Conservation (phyloP, 306 rosid genomes). For the Prunus dulcis region DNA sequence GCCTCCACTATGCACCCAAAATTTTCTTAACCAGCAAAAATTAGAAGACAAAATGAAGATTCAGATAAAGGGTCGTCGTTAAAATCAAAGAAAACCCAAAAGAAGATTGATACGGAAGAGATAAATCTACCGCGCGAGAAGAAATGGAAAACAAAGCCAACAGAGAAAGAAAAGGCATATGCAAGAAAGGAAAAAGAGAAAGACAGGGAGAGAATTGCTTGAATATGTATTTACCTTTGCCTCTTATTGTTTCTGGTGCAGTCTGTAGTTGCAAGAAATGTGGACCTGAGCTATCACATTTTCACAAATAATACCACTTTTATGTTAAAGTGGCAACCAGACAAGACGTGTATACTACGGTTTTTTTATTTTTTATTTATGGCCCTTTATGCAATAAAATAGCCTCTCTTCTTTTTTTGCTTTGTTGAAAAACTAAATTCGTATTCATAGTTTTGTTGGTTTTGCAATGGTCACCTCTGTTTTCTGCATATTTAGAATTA, state of each 20-base stretch:
- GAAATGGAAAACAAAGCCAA: conserved; percentile 5
- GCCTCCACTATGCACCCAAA: conserved; percentile 17
- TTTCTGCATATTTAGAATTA: not conserved
- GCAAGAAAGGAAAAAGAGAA: conserved; percentile 7
- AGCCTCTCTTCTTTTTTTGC: not conserved
- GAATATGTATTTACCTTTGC: conserved; percentile 39
- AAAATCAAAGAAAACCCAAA: conserved; percentile 23
- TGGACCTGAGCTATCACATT: conserved; percentile 42
- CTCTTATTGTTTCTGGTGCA: conserved; percentile 1
- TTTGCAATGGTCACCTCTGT: not conserved
- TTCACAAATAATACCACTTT: conserved; percentile 19
- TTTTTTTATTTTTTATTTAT: not conserved
- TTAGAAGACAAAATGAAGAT: conserved; percentile 10
- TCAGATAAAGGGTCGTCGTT: conserved; percentile 20
- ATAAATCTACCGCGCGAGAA: conserved; percentile 9
- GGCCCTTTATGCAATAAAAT: not conserved
- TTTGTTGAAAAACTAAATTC: not conserved
- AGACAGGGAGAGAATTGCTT: conserved; percentile 16
- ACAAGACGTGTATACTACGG: conserved; percentile 45
- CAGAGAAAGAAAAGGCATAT: not conserved
- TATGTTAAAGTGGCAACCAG: conserved; percentile 32
- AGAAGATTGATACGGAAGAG: conserved; percentile 4
- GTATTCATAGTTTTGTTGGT: not conserved
- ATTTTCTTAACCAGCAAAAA: conserved; percentile 1
- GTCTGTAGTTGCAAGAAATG: conserved; percentile 53